phyloP scores from a whole-genome alignment of 768 basidiomycete species.

The Tylopilus balloui region DNA sequence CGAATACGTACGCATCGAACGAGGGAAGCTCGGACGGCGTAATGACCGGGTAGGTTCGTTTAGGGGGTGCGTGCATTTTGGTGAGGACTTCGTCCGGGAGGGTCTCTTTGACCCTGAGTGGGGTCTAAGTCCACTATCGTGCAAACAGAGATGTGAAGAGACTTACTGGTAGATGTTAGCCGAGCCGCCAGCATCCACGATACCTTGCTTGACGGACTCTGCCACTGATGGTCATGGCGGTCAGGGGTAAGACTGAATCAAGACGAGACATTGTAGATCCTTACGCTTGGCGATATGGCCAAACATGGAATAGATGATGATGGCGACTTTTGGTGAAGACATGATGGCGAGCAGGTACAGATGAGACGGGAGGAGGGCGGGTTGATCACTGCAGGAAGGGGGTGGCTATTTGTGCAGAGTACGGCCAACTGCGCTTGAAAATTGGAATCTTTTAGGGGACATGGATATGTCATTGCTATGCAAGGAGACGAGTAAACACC shows the following conservation, averaged over 20 bases:
- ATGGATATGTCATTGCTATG: neutral
- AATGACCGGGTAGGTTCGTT: constrained; percentile 68
- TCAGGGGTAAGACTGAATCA: neutral
- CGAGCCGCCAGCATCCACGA: constrained; percentile 45
- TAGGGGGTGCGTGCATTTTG: constrained; percentile 68
- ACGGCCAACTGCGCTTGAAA: neutral
- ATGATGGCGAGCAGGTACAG: constrained; percentile 24
- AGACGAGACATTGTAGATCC: constrained; percentile 20
- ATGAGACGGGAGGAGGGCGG: neutral
- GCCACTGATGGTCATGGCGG: constrained; percentile 46
- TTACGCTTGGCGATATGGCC: constrained; percentile 67
- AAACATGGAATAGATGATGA: constrained; percentile 71
- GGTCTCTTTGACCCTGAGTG: constrained; percentile 70
- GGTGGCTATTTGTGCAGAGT: neutral
- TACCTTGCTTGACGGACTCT: constrained; percentile 43
- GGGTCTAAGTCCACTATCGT: neutral
- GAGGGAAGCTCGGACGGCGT: constrained; percentile 46
- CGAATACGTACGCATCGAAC: constrained; percentile 73
- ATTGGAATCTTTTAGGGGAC: constrained; percentile 6
- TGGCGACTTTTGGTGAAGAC: constrained; percentile 56
- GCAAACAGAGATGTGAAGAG: neutral
- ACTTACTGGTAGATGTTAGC: constrained; percentile 54
- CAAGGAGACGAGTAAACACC: too few species aligned
- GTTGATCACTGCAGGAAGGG: neutral
- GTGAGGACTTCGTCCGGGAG: constrained; percentile 61